phyloP scores from a whole-genome alignment of 331 rosid genomes.

The Dryas integrifolia region DNA sequence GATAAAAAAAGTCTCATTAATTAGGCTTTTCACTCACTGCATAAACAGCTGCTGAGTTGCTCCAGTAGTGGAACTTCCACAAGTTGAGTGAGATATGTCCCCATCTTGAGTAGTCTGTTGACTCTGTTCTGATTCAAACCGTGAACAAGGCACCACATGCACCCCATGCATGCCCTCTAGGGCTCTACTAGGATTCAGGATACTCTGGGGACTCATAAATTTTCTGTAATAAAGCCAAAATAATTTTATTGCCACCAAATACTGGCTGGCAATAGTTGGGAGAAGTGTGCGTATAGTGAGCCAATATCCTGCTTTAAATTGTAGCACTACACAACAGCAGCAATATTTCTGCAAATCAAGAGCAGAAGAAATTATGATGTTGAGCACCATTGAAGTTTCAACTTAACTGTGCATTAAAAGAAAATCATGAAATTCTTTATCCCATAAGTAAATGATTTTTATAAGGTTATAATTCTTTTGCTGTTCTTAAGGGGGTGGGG shows the following conservation, averaged over 20 bases:
- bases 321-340: conserved; percentile 25
- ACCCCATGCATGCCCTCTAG: conserved; percentile 83
- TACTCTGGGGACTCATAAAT: conserved; percentile 51
- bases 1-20: background rate
- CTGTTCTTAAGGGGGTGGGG: background rate
- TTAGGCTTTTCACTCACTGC: conserved; percentile 67
- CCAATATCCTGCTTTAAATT: conserved; percentile 30
- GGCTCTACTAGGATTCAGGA: conserved; percentile 41
- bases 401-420: background rate
- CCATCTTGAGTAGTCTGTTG: conserved; percentile 48
- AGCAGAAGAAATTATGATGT: conserved; percentile 8
- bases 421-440: background rate
- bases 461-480: background rate
- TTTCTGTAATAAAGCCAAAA: conserved; percentile 22
- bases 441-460: background rate
- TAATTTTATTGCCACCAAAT: conserved; percentile 60
- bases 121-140: conserved; percentile 48
- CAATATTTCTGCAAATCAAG: conserved; percentile 10
- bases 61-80: conserved; percentile 40
- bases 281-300: conserved; percentile 23
- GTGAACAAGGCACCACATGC: conserved; percentile 55
- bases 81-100: conserved; percentile 34
- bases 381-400: background rate
- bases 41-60: conserved; percentile 51
- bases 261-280: conserved; percentile 60